Conservation (phyloP, 208 protist genomes). For the Crithidia acanthocephali region DNA sequence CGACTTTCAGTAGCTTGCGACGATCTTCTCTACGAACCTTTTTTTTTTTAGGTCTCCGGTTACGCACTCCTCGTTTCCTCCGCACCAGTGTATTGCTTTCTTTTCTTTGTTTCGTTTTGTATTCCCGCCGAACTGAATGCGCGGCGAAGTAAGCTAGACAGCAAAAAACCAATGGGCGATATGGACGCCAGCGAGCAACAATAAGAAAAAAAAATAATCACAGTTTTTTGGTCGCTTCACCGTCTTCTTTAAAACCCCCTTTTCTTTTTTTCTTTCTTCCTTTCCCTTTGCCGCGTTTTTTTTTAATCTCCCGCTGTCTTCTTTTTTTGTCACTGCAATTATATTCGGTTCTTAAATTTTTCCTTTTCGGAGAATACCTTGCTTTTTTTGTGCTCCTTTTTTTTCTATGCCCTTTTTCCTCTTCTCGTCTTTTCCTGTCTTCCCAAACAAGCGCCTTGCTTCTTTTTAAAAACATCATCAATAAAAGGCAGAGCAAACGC, state of each 20-base stretch:
- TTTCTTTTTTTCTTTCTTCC: background rate
- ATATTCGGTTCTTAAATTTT: background rate
- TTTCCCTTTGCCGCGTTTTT: no score
- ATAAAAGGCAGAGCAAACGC: background rate
- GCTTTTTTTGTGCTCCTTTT: background rate
- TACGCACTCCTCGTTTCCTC: background rate
- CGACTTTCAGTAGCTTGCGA: background rate
- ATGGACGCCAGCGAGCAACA: no score
- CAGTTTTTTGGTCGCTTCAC: background rate
- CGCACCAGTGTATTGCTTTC: background rate
- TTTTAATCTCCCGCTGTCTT: background rate
- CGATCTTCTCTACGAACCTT: background rate
- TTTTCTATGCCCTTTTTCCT: background rate
- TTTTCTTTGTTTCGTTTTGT: background rate
- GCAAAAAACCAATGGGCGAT: background rate
- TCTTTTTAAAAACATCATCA: background rate
- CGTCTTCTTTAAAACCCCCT: no score
- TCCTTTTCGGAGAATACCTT: background rate
- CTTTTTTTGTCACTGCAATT: background rate
- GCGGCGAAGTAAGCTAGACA: background rate
- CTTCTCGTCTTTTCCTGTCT: constrained; percentile 1
- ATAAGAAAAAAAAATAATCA: background rate
- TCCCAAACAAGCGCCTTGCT: background rate
- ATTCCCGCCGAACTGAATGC: background rate
- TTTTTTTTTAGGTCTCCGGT: background rate